Evolutionary conservation across 2,329 filamentous ascomycete species (phyloP), one percentile per base, ranked within the genome.

Genomic region (Fusarium drepaniforme): DNA sequence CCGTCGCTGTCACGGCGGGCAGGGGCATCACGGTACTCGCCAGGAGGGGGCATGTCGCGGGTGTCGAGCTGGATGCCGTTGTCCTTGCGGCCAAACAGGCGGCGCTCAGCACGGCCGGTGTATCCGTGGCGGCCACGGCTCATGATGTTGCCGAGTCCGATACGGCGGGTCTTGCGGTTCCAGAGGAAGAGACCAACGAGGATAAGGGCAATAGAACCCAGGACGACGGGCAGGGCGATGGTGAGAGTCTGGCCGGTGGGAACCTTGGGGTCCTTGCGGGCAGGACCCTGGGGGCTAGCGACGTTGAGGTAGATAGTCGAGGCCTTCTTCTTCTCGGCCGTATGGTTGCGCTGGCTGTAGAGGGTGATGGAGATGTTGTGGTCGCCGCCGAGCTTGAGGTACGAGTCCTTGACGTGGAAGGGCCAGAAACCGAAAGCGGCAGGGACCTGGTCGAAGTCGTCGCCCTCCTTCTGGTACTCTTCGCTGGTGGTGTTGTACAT

Each of bases 161-260:
- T 88, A 70, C 80, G 80, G 66, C 89, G 85, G n/a, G 84, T 81
- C 76, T 86, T 84, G 65, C 85, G 83, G 81, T 90, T 89, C 85
- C 86, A 90, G 84, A 92, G 64, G 83, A 88, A 85, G 81, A 91
- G 79, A 81, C 92, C 84, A 82, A 91, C 51, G 75, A 90, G 69
- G 72, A 88, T 82, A 59, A 90, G 70, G 49, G 83, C 58, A 64
- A 89, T 81, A 77, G 86, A 83, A 60, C 85, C 86, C n/a, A 89
- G 80, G 23, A 88, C 82, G 64, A 84, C 81, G 21, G 89, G 89
- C 8, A 91, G 83, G 16, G 86, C 89, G 74, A 91, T 88, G 78
- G 85, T 84, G 53, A 91, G 82, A 33, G 85, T 87, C 12, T 83
- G 74, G 59, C 85, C 78, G 70, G 80, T 72, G 73, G 82, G 81